A percentile compares a stretch with the other conserved stretches of the same genome.
Conservation (phyloP, 192 early-diverging fungal genomes). For the Coemansia sp. region DNA sequence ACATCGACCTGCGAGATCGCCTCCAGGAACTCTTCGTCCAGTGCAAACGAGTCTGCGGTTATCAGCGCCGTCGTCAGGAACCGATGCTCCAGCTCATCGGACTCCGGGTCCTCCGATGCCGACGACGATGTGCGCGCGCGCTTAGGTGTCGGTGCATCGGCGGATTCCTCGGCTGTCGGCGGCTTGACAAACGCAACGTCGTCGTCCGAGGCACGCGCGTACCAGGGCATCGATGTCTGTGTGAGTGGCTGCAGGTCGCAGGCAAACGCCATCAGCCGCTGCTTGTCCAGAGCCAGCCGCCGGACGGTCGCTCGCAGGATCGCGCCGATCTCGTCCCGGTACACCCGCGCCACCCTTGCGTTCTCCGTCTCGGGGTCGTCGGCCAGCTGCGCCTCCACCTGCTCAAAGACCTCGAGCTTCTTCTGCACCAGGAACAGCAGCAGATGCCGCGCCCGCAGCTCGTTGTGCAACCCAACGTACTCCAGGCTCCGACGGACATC, state of each 20-base stretch:
- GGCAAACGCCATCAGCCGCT: conserved; percentile 14
- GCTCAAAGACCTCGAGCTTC: conserved; percentile 34
- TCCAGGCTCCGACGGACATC: conserved; percentile 15
- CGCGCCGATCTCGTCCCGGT: conserved; percentile 44
- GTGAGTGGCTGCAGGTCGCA: background rate
- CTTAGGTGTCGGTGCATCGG: background rate
- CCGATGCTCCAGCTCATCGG: conserved; percentile 2
- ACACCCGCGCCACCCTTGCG: conserved; percentile 52
- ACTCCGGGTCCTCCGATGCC: background rate
- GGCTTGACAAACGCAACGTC: background rate
- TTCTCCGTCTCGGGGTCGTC: conserved; percentile 18
- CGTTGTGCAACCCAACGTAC: conserved; percentile 56
- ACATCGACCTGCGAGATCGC: conserved; percentile 33
- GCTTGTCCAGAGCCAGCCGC: background rate
- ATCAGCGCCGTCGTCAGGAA: conserved; percentile 21
- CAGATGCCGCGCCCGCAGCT: conserved; percentile 56
- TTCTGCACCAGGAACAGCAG: conserved; percentile 47
- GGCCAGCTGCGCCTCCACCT: conserved; percentile 1
- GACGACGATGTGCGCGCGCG: background rate
- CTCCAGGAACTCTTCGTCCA: conserved; percentile 19
- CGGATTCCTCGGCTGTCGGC: background rate
- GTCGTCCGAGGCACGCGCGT: background rate
- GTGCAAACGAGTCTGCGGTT: conserved; percentile 22
- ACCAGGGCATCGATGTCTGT: conserved; percentile 4
- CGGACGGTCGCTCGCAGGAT: conserved; percentile 24